Base-by-base conservation (phyloP, 2,329 filamentous ascomycete species). In the Akanthomyces lecanii region DNA sequence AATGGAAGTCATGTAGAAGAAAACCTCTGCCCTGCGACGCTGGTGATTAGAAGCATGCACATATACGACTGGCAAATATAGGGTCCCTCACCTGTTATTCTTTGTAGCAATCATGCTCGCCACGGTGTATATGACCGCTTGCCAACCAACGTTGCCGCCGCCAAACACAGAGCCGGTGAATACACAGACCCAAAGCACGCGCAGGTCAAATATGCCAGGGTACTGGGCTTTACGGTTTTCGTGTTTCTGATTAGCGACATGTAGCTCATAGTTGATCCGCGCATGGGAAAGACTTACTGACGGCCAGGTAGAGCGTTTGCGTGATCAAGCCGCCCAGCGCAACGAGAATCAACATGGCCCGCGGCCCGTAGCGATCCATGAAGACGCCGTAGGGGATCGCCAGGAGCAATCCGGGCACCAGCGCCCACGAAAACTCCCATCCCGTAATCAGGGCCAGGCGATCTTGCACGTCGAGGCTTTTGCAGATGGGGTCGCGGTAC, bases 321-420 rank as follows among this genome's bases (percentile, higher is more conserved):
- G 40, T 40, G 16, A 62, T 23, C 16, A 55, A 52, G 8, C 52
- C 52, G 18, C 51, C 55, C 7, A 60, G 36, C 11, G 40, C 28
- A 10, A 59, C 40, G n/a, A 59, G n/a, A 28, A 53, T 30, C 47
- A 44, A 16, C 48, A 59, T 48, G 18, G 40, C 44, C 38, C 36
- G 21, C 18, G 55, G 48, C 25, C 61, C 61, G 38, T 51, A 33
- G 10, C 38, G n/a, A 18, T 63, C 61, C 16, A 52, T 33, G n/a
- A 63, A 51, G 2, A 63, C 21, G 6, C 54, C 62, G 12, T 63
- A 63, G 1, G 62, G 62, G 3, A 63, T 58, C 25, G 54, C 48
- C n/a, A 48, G 36, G 11, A 60, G 25, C 21, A 63, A 16, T 5
- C 55, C 55, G 8, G 55, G 48, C 16, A 48, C 42, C 25, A 63